Evolutionary conservation across 345 rosid species (phyloP), one percentile per base, ranked within the genome.

Genomic region (Pugionium cornutum): DNA sequence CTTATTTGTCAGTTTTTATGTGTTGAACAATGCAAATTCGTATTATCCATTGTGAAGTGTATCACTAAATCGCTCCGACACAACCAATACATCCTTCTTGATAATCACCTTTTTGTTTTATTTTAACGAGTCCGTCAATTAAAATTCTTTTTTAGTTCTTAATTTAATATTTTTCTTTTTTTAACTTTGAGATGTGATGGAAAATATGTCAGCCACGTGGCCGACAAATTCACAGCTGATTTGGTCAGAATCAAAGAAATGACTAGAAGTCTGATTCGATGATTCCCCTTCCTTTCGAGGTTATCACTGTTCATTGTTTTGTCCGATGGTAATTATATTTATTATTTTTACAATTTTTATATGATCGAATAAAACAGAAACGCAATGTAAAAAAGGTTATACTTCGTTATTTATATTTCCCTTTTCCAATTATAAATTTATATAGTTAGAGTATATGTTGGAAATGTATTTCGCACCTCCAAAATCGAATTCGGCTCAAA

Each of bases 161-260:
- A 7, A 47, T 37, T 46, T 28, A 18, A 3, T 32, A 6, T 36
- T 54, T 62, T 48, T 44, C 56, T 35, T 9, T 49, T 44, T 68
- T 9, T 2, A 47, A 64, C 53, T 47, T 41, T 56, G 53, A 49
- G 26, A 72, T 56, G 70, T 70, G 66, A 64, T 32, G 39, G 51
- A 40, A 50, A 57, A 57, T 2, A 47, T 72, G 76, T 57, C 58
- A 64, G 53, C 64, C 60, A 46, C 66, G 66, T 72, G 76, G 76
- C 70, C 76, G 70, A 72, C 76, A 64, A 33, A 49, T 64, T 30
- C 59, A 7, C 66, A 49, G 70, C 65, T 49, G 65, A 49, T 47
- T 64, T 33, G 11, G 58, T 42, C 65, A 32, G 25, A 58, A 56
- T 48, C 59, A 64, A 62, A 70, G 40, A 44, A 40, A 1, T 28